Percentiles rank a stretch among this genome's conserved stretches.
Evolutionary conservation across 1,284 basidiomycete genomes (phyloP).

Genomic region (Xanthoconium separans): DNA sequence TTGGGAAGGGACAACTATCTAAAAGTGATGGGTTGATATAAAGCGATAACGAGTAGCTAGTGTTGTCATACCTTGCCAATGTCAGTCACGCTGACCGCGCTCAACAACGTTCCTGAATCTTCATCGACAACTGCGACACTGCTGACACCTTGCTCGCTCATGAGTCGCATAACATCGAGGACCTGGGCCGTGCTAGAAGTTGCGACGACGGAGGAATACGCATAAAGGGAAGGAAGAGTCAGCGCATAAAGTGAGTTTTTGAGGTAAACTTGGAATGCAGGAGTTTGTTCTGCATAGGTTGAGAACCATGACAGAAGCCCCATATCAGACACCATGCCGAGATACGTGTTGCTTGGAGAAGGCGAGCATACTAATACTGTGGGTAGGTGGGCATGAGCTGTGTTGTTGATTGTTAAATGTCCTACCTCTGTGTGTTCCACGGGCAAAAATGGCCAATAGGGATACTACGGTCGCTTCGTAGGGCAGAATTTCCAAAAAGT

Average conservation of each 20-base stretch:
- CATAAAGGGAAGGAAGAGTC: constrained; percentile 63
- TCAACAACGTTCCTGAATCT: constrained; percentile 53
- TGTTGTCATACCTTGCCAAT: constrained; percentile 55
- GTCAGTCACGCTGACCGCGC: constrained; percentile 77
- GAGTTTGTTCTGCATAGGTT: constrained; percentile 46
- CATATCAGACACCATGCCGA: constrained; percentile 63
- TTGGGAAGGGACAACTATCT: constrained; percentile 74
- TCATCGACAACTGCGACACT: constrained; percentile 74
- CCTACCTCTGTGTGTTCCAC: constrained; percentile 67
- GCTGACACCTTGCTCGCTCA: constrained; percentile 80
- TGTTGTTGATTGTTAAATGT: constrained; percentile 2
- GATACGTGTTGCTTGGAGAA: constrained; percentile 40
- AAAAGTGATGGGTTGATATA: neutral
- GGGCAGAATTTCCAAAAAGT: constrained; percentile 62
- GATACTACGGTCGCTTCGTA: constrained; percentile 62
- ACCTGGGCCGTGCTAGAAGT: constrained; percentile 56
- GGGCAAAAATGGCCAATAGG: constrained; percentile 62
- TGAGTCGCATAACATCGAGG: constrained; percentile 73
- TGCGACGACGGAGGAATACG: constrained; percentile 60
- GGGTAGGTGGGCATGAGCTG: constrained; percentile 5
- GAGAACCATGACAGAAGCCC: constrained; percentile 63
- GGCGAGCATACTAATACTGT: constrained; percentile 52
- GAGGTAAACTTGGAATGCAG: constrained; percentile 52
- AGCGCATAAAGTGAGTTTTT: constrained; percentile 55
- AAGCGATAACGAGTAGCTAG: neutral